These are phyloP conservation scores for Gossypium gossypioides DNA, from an alignment of 441 rosid genomes.

Conservation along the genomic window DNA sequence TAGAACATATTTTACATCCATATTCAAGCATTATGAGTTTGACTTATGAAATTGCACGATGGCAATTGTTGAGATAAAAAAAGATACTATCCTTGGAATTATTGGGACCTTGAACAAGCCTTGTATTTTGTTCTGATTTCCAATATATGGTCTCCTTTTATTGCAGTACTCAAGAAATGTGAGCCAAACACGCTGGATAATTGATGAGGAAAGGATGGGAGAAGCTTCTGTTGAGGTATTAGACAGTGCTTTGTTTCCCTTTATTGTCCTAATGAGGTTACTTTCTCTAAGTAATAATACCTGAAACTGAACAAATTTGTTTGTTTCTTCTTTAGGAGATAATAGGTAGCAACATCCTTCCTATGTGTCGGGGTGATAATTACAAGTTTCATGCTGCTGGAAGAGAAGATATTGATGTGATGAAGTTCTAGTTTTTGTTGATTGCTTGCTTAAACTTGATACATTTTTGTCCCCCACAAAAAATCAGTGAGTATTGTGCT, in stretches of 20 bases:
- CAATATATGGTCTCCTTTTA: not conserved
- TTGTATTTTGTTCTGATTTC: conserved; percentile 7
- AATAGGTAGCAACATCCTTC: conserved; percentile 70
- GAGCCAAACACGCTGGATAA: conserved; percentile 92
- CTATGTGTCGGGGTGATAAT: conserved; percentile 59
- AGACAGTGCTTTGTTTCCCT: not conserved
- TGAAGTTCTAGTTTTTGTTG: conserved; percentile 10
- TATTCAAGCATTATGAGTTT: not conserved
- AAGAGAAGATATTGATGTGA: conserved; percentile 96
- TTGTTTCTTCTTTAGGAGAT: conserved; percentile 45
- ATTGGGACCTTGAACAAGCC: not conserved
- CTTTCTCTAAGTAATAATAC: not conserved
- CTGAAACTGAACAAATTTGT: conserved; percentile 11
- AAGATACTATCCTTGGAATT: not conserved
- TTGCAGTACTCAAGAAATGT: conserved; percentile 87
- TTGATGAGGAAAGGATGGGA: conserved; percentile 93
- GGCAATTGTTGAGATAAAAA: not conserved
- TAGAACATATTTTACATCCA: not conserved
- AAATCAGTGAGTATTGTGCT: conserved; percentile 10
- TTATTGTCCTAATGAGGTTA: conserved; percentile 3
- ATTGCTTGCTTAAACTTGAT: conserved; percentile 10
- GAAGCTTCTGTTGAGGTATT: conserved; percentile 89
- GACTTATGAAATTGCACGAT: not conserved
- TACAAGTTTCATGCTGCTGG: conserved; percentile 99
- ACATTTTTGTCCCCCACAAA: not conserved